Conservation (phyloP, 208 protist genomes). For the Tetramitus jugosus region DNA sequence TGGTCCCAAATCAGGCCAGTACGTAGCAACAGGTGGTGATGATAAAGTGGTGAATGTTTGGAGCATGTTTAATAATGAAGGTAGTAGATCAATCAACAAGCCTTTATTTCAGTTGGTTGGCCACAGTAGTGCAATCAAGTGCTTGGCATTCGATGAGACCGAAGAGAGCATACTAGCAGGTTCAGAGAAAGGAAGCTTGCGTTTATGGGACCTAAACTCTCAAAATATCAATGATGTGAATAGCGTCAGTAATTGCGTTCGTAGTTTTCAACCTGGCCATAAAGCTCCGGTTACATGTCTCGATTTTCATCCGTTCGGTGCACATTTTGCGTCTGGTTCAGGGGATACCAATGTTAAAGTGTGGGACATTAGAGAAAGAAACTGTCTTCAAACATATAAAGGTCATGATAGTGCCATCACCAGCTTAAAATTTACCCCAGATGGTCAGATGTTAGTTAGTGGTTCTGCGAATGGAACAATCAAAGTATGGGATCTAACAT, state of each 20-base stretch:
- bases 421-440: slow-evolving; percentile 40
- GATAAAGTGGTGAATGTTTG: slow-evolving; percentile 52
- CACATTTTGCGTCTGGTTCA: slow-evolving; percentile 47
- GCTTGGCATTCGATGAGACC: slow-evolving; percentile 35
- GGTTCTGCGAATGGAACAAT: slow-evolving; percentile 25
- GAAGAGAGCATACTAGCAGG: slow-evolving; percentile 42
- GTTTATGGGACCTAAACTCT: too few relatives aligned
- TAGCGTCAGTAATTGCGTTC: slow-evolving; percentile 32
- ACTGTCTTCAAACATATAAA: slow-evolving; percentile 36
- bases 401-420: slow-evolving; percentile 37
- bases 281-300: slow-evolving; percentile 32
- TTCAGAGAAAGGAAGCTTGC: slow-evolving; percentile 33
- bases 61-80: slow-evolving; percentile 33
- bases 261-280: slow-evolving; percentile 38
- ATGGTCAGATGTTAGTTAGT: slow-evolving; percentile 47
- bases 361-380: slow-evolving; percentile 42
- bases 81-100: too few relatives aligned
- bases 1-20: background rate
- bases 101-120: too few relatives aligned
- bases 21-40: slow-evolving; percentile 47
- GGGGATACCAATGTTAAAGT: slow-evolving; percentile 48
- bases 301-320: slow-evolving; percentile 46
- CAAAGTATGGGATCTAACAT: slow-evolving; percentile 49
- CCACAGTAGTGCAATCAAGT: slow-evolving; percentile 34
- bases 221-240: slow-evolving; percentile 51